Evolutionary conservation across 1,284 basidiomycete genomes (phyloP).

Genomic region (Tetrapyrgos nigripes): DNA sequence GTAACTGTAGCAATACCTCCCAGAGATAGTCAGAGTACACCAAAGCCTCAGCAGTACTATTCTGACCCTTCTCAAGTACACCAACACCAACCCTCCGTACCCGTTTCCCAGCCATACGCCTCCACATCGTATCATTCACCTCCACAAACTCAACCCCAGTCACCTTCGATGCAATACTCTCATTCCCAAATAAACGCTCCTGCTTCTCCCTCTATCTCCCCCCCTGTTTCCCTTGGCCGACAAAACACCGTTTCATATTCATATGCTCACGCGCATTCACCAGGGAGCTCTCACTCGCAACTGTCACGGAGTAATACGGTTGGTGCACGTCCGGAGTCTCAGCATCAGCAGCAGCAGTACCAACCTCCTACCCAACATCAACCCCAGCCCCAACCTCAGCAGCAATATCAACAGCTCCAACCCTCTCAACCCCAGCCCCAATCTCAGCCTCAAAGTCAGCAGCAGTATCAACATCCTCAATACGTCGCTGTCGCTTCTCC

Average conservation of each 20-base stretch:
- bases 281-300: conserved; percentile 26
- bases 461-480: conserved; percentile 25
- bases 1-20: conserved; percentile 8
- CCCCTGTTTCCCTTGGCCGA: conserved; percentile 29
- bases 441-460: conserved; percentile 32
- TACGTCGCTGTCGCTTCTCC: conserved; percentile 22
- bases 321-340: conserved; percentile 26
- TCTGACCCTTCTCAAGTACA: neutral
- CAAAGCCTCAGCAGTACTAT: conserved; percentile 14
- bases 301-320: conserved; percentile 52
- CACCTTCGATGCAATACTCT: conserved; percentile 9
- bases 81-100: conserved; percentile 1
- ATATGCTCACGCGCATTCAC: conserved; percentile 18
- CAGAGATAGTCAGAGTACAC: conserved; percentile 8
- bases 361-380: conserved; percentile 37
- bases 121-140: conserved; percentile 2
- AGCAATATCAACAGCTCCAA: conserved; percentile 27
- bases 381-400: conserved; percentile 18
- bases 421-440: conserved; percentile 21
- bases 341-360: conserved; percentile 40
- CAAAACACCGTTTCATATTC: conserved; percentile 44
- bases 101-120: conserved; percentile 7
- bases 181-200: conserved; percentile 25
- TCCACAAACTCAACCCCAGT: neutral
- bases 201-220: conserved; percentile 16